Percentiles rank a stretch among this genome's conserved stretches.
Conservation (phyloP, 1,284 basidiomycete genomes). For the Puccinia polysora region DNA sequence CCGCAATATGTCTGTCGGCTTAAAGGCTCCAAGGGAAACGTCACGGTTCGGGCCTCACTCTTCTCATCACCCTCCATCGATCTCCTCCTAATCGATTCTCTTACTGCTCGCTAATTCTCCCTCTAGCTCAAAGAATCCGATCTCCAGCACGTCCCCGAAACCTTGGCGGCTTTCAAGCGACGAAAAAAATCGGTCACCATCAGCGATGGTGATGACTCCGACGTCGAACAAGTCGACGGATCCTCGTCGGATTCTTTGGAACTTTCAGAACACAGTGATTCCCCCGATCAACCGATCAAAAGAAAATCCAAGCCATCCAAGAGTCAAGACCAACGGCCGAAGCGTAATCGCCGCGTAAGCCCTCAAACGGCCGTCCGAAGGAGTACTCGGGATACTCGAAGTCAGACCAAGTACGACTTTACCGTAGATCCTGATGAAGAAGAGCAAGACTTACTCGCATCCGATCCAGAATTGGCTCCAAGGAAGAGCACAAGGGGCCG, state of each 20-base stretch:
- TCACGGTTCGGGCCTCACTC: conserved; percentile 4
- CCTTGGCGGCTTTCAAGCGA: conserved; percentile 19
- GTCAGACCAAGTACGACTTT: conserved; percentile 29
- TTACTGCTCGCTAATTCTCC: background rate
- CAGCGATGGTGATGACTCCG: conserved; percentile 3
- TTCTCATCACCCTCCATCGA: background rate
- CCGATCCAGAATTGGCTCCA: background rate
- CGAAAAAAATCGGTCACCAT: background rate
- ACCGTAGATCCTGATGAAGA: background rate
- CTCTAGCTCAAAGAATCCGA: conserved; percentile 32
- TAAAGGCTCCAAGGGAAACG: conserved; percentile 7
- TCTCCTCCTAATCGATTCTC: background rate
- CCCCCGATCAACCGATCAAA: conserved; percentile 6
- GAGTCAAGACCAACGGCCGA: background rate
- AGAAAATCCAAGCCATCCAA: background rate
- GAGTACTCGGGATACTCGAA: conserved; percentile 33
- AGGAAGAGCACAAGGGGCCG: conserved; percentile 19
- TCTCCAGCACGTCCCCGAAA: conserved; percentile 14
- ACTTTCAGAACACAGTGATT: conserved; percentile 2
- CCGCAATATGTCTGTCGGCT: conserved; percentile 12
- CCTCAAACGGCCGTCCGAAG: conserved; percentile 12
- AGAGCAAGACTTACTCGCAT: background rate
- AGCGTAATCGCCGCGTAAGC: background rate
- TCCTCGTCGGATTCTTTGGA: background rate
- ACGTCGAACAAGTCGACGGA: background rate